Conservation (phyloP, 2,329 filamentous ascomycete species). For the Neurospora sp. region DNA sequence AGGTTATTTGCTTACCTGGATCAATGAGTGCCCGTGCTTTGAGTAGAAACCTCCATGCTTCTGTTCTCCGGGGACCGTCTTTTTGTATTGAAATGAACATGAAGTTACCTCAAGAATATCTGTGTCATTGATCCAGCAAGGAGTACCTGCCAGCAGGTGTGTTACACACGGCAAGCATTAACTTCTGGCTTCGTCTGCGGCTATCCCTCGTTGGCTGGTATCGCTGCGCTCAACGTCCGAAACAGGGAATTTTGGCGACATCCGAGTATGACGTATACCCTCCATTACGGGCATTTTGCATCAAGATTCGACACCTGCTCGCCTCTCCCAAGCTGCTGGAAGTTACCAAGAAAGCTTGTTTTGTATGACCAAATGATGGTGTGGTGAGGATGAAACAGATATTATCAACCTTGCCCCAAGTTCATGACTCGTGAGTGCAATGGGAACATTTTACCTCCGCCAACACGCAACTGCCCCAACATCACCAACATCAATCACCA, state of each 20-base stretch:
- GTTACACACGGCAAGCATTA: too few relatives aligned
- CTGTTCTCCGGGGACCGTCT: too few relatives aligned
- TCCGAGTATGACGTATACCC: not conserved
- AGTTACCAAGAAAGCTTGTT: not conserved
- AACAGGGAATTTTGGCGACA: not conserved
- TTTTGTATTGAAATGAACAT: too few relatives aligned
- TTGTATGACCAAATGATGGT: not conserved
- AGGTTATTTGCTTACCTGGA: not conserved
- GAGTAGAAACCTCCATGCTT: too few relatives aligned
- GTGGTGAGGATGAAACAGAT: not conserved
- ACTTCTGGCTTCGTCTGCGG: not conserved
- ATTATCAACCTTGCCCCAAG: not conserved
- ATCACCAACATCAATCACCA: not conserved
- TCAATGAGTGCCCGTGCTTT: too few relatives aligned
- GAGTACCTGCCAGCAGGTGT: too few relatives aligned
- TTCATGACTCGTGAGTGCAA: too few relatives aligned
- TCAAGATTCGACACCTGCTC: not conserved
- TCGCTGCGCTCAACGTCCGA: not conserved
- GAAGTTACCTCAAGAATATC: too few relatives aligned
- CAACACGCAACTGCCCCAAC: not conserved
- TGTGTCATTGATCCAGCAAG: too few relatives aligned
- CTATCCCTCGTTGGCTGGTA: not conserved
- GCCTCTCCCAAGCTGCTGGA: not conserved
- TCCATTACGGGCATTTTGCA: not conserved
- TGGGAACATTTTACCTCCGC: too few relatives aligned